These are phyloP conservation scores for Musa troglodytarum DNA, from an alignment of 176 grass and related monocot species.

Conservation along the genomic window DNA sequence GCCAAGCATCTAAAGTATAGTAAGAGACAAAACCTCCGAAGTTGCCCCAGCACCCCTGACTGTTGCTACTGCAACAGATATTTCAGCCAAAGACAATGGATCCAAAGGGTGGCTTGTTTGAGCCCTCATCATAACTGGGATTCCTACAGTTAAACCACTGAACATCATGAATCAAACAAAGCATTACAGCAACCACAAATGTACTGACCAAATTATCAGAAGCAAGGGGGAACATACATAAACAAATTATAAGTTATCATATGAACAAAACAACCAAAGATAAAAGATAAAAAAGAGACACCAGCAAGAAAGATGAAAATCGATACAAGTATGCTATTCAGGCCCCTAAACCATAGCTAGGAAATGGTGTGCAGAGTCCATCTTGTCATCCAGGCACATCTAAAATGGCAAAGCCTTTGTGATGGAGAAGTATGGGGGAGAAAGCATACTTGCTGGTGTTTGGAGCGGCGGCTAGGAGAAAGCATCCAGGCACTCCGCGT, in stretches of 20 bases:
- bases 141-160: constrained; percentile 45
- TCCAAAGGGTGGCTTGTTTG: constrained; percentile 95
- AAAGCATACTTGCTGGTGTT: too few species aligned
- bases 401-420: too few species aligned
- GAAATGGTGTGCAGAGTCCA: not conserved
- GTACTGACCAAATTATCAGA: not conserved
- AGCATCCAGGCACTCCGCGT: too few species aligned
- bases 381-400: too few species aligned
- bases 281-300: not conserved
- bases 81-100: constrained; percentile 96
- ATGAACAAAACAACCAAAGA: not conserved
- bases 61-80: constrained; percentile 93
- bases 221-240: not conserved
- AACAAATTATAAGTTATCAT: not conserved
- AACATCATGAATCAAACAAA: constrained; percentile 18
- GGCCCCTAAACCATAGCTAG: not conserved
- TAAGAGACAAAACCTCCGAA: too few species aligned
- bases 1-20: too few species aligned
- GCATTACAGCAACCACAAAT: not conserved
- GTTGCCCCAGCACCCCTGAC: too few species aligned
- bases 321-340: not conserved
- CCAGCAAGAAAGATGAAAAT: not conserved
- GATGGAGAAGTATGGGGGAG: too few species aligned
- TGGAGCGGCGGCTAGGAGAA: too few species aligned
- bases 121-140: constrained; percentile 89